Base-by-base conservation (phyloP, 1,284 basidiomycete genomes). In the Fomitopsis betulina region DNA sequence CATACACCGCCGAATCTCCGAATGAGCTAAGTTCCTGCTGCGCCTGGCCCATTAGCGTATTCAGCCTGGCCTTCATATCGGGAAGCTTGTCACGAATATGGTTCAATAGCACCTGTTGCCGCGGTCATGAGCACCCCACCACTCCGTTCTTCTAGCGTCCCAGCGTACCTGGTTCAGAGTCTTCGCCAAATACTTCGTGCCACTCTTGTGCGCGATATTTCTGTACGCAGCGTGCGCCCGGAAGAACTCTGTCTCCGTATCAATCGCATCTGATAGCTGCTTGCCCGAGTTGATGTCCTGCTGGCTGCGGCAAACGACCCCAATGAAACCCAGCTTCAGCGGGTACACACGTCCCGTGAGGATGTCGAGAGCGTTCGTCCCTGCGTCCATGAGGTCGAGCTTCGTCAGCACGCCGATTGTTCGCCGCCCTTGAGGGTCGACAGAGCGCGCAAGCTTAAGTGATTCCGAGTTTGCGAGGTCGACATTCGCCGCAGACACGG, bases 21-120 rank as follows among this genome's bases (percentile, higher is more conserved):
- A 97, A 98, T 5, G 94, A 88, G 73, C 94, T 94, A 50, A 99
- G 83, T 73, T 99, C 97, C 74, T 99, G 97, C 72, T 98, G 96
- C 5, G 97, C 95, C 76, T 99, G 97, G 12, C 96, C 95, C 94
- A 99, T 99, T 15, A 99, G 78, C 7, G 97, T 99, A 73, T 99
- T 99, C 63, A 99, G 78, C 19, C 96, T 84, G 13, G 97, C 97
- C 75, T 99, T 99, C 97, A 99, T 99, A 74, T 99, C 97, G 0
- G 97, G 97, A 40, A 99, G 80, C 75, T 99, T 98, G 70, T 99
- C 97, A 57, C 97, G 86, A 65, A 99, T 99, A 73, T 99, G 97
- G 74, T 93, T 94, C 86, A 99, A 90, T 60, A 99, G 77, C 40
- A 98, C 96, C 91, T 94, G 54, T 47, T 47, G 7, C 52, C 13